These are phyloP conservation scores for Chaetomidium leptoderma DNA, from an alignment of 495 filamentous ascomycete species.

Conservation along the genomic window DNA sequence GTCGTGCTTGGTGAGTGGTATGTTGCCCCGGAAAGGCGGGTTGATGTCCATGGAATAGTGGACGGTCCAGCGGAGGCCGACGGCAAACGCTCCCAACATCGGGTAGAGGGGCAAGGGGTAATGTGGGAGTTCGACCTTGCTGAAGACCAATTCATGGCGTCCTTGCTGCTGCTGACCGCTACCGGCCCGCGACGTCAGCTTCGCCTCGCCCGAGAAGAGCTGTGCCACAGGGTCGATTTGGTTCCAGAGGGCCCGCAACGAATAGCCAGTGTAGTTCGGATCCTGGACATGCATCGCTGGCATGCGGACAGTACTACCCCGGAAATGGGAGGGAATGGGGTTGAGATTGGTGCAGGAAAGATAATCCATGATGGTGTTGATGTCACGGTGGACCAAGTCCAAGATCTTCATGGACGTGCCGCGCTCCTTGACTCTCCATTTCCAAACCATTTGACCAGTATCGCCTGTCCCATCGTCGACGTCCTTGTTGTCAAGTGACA, in stretches of 20 bases:
- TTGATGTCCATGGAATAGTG: conserved; percentile 4
- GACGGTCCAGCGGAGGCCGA: not conserved
- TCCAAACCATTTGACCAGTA: not conserved
- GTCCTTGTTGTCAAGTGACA: not conserved
- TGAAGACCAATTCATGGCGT: not conserved
- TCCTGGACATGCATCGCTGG: not conserved
- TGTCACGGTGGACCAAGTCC: conserved; percentile 1
- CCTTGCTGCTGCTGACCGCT: not conserved
- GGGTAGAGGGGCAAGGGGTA: not conserved
- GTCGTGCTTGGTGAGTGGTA: not conserved
- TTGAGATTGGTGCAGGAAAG: not conserved
- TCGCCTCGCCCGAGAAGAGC: not conserved
- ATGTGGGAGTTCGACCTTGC: not conserved
- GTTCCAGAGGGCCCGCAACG: not conserved
- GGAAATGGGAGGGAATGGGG: not conserved
- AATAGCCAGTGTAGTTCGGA: not conserved
- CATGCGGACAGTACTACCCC: too few relatives aligned
- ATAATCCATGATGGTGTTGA: not conserved
- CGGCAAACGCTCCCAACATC: conserved; percentile 6
- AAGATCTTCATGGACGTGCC: conserved; percentile 13
- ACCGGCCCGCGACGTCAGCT: too few relatives aligned
- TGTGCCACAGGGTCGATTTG: not conserved
- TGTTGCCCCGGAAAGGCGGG: conserved; percentile 2
- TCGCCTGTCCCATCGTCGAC: not conserved
- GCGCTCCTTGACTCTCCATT: conserved; percentile 5